Evolutionary conservation across 768 basidiomycete genomes (phyloP), one percentile per base, ranked within the genome.

Genomic region (Pilatotrama ljubarskyi): DNA sequence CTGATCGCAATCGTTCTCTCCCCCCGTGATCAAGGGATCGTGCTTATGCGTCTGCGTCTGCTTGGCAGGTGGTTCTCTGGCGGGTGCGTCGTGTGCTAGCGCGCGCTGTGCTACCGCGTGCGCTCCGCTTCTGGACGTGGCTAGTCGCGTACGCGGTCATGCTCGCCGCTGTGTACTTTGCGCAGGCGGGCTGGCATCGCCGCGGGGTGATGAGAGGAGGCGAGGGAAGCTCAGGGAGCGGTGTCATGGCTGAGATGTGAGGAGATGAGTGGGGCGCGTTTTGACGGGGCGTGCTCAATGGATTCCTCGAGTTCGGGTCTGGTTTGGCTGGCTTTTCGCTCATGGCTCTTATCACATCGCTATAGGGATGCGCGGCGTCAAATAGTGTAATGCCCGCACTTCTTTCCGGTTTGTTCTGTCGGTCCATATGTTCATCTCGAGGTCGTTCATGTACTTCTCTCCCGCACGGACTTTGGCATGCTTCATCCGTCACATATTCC

Each of bases 1-100:
- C 47, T 55, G 61, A 57, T 60, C 48, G 47, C 40, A 32, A 32
- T 36, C 42, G 38, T 57, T 57, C 55, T 57, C 40, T 29, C 15
- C 51, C 25, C 38, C 35, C 64, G 26, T 10, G 26, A 13, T 55
- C 55, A 68, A 68, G 69, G 69, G 58, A 67, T 53, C 53, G 37
- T 64, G 50, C 61, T 67, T 60, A 64, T 44, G 54, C 59, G 17
- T 51, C 46, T 63, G 67, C 64, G 58, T 68, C 64, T 38, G 66
- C 66, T 69, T 61, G 71, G 58, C 65, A 90, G 88, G 88, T 90
- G 88, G 88, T 90, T 89, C 70, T 80, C 85, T 63, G 83, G 79
- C 64, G 88, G 88, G 41, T 90, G 88, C 70, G 78, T 80, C 17
- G 79, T 88, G 64, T 80, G 75, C 64, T 81, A 68, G 74, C 56